Evolutionary conservation across 768 basidiomycete species (phyloP).

Genomic region (Kwoniella pini): DNA sequence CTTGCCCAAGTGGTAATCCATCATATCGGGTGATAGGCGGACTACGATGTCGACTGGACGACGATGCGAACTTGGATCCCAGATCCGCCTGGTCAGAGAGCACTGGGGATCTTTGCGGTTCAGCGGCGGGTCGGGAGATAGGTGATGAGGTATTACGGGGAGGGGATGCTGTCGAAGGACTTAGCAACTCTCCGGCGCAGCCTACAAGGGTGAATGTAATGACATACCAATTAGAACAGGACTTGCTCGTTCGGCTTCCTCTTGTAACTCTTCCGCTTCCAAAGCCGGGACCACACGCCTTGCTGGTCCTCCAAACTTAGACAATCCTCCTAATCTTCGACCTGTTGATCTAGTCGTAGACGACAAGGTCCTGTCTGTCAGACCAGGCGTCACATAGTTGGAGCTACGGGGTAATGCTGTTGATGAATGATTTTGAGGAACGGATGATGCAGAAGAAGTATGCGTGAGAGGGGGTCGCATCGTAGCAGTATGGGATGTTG

Average conservation of each 20-base stretch:
- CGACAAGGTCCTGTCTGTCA: slow-evolving; percentile 34
- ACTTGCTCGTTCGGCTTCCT: slow-evolving; percentile 11
- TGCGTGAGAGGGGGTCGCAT: slow-evolving; percentile 30
- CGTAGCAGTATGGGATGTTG: slow-evolving; percentile 31
- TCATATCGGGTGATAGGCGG: no score
- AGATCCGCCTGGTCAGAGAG: no score
- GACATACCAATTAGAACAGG: slow-evolving; percentile 22
- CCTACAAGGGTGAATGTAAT: neutral
- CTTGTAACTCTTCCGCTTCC: slow-evolving; percentile 15
- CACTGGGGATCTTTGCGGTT: no score
- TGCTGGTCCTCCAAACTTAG: slow-evolving; percentile 48
- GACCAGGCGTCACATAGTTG: slow-evolving; percentile 38
- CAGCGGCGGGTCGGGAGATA: no score
- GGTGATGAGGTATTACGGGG: neutral
- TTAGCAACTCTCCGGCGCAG: neutral
- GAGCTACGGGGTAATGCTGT: neutral
- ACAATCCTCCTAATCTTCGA: slow-evolving; percentile 39
- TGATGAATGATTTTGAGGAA: slow-evolving; percentile 7
- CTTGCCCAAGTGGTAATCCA: no score
- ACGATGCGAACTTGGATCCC: no score
- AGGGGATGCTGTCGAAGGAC: neutral
- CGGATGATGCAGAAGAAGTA: slow-evolving; percentile 32
- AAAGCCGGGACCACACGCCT: slow-evolving; percentile 29
- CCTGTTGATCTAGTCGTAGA: slow-evolving; percentile 33
- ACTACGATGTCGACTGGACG: no score